Conservation (phyloP, 768 basidiomycete species). For the Clavulina sp. region DNA sequence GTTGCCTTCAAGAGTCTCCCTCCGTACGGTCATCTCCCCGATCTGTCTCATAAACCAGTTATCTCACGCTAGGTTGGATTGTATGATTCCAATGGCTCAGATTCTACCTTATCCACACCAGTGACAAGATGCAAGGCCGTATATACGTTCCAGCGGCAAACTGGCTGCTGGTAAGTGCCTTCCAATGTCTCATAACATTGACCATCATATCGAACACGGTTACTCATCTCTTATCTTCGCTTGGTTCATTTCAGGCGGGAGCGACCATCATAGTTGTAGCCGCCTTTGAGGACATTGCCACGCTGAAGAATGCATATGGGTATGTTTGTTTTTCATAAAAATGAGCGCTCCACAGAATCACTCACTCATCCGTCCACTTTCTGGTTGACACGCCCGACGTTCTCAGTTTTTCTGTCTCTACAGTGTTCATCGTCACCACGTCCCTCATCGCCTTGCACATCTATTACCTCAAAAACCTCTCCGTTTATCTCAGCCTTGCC, state of each 20-base stretch:
- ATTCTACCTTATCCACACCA: slow-evolving; percentile 41
- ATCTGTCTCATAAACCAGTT: no score
- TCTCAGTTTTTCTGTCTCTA: slow-evolving; percentile 44
- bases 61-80: no score
- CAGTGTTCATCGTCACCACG: slow-evolving; percentile 47
- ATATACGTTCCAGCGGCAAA: slow-evolving; percentile 50
- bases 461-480: slow-evolving; percentile 33
- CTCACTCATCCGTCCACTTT: not conserved
- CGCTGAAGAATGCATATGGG: slow-evolving; percentile 36
- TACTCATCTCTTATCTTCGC: no score
- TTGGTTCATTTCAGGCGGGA: slow-evolving; percentile 22
- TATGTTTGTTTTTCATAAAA: no score
- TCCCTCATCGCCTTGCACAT: slow-evolving; percentile 40
- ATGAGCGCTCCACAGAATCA: not conserved
- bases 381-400: no score
- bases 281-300: slow-evolving; percentile 34
- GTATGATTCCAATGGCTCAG: no score
- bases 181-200: not conserved
- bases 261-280: slow-evolving; percentile 35
- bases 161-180: slow-evolving; percentile 26
- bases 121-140: slow-evolving; percentile 41
- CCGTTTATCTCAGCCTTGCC: slow-evolving; percentile 19
- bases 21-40: no score
- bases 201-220: not conserved
- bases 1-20: slow-evolving; percentile 43